Percentiles rank a stretch among this genome's conserved stretches.
Conservation (phyloP, 805 yeast species). For the Komagataella pseudopastoris region DNA sequence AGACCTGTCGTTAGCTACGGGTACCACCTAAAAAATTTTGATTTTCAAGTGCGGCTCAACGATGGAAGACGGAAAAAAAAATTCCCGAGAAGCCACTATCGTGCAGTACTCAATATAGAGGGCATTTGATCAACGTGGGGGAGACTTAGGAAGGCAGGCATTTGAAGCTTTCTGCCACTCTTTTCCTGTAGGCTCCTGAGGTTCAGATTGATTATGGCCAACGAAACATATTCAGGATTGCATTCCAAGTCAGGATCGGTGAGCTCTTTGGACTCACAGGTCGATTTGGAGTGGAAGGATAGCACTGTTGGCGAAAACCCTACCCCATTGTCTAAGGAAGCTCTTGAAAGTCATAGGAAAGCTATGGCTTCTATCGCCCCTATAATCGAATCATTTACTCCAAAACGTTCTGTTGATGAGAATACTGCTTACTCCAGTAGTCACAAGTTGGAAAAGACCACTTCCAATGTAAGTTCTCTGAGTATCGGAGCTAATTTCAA, state of each 20-base stretch:
- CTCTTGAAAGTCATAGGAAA: slow-evolving; percentile 24
- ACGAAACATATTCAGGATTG: not conserved
- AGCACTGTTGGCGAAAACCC: not conserved
- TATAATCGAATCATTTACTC: slow-evolving; percentile 49
- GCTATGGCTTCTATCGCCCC: slow-evolving; percentile 79
- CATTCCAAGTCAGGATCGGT: not conserved
- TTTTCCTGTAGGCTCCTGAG: not conserved
- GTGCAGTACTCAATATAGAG: not conserved
- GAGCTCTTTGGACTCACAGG: not conserved
- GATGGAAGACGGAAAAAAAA: not conserved
- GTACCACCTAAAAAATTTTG: not conserved
- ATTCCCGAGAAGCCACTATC: not conserved
- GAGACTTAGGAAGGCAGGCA: not conserved
- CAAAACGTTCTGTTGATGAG: slow-evolving; percentile 43
- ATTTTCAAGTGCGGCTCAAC: not conserved
- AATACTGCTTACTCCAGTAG: slow-evolving; percentile 5
- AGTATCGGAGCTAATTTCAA: slow-evolving; percentile 3
- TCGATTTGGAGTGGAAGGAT: not conserved
- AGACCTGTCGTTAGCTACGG: not conserved
- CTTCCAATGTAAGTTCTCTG: slow-evolving; percentile 3
- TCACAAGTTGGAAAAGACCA: slow-evolving; percentile 3
- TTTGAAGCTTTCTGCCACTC: not conserved
- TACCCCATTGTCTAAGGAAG: slow-evolving; percentile 13
- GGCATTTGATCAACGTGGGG: not conserved
- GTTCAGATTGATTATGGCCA: not conserved